phyloP scores from a whole-genome alignment of 768 basidiomycete species.

The Neoboletus magnificus region DNA sequence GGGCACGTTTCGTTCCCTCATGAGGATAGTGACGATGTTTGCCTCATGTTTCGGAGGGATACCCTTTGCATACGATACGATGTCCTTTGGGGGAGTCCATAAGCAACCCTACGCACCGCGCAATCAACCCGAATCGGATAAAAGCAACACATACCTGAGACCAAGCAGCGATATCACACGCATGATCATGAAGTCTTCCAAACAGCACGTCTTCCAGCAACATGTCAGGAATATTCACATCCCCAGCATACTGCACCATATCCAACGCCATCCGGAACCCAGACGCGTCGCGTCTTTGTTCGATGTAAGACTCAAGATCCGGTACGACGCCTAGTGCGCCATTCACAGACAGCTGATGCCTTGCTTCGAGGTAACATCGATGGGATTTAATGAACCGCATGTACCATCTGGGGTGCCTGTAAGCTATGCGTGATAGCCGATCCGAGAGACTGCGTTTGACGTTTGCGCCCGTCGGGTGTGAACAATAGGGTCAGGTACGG shows the following conservation, averaged over 20 bases:
- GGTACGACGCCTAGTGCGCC: slow-evolving; percentile 27
- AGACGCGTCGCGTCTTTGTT: slow-evolving; percentile 43
- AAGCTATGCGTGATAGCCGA: slow-evolving; percentile 34
- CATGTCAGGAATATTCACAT: slow-evolving; percentile 37
- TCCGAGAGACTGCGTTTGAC: slow-evolving; percentile 35
- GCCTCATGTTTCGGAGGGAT: slow-evolving; percentile 37
- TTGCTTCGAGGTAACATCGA: slow-evolving; percentile 33
- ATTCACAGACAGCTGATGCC: slow-evolving; percentile 27
- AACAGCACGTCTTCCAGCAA: slow-evolving; percentile 28
- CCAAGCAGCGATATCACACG: slow-evolving; percentile 50
- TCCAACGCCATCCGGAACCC: slow-evolving; percentile 50
- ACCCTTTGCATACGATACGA: slow-evolving; percentile 49
- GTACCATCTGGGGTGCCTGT: slow-evolving; percentile 40
- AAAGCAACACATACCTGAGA: slow-evolving; percentile 43
- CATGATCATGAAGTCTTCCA: slow-evolving; percentile 35
- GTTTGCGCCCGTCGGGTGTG: neutral
- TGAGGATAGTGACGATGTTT: slow-evolving; percentile 52
- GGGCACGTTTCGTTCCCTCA: slow-evolving; percentile 40
- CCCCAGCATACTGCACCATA: slow-evolving; percentile 51
- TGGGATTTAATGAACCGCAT: slow-evolving; percentile 40
- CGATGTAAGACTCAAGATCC: slow-evolving; percentile 46
- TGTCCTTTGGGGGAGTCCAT: slow-evolving; percentile 42
- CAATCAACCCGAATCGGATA: too few relatives aligned
- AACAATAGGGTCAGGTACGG: slow-evolving; percentile 3
- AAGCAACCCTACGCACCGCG: neutral